These are phyloP conservation scores for Gossypium australe DNA, from an alignment of 345 rosid species.

Conservation along the genomic window DNA sequence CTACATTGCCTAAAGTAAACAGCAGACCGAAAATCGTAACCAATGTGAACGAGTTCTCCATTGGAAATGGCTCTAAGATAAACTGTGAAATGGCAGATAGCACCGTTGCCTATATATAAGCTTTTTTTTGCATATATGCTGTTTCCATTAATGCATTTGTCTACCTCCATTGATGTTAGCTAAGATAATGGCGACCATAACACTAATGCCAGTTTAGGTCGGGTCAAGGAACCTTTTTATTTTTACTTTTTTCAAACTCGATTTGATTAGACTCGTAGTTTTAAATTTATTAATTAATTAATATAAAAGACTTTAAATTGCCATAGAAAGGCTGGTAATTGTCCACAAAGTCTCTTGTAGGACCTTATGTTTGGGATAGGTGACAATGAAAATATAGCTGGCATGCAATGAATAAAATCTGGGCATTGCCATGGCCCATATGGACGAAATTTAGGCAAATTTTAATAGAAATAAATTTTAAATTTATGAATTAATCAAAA, in stretches of 20 bases:
- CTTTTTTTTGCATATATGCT: not conserved
- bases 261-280: not conserved
- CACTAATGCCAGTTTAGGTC: not conserved
- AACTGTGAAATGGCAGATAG: slow-evolving; percentile 1
- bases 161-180: slow-evolving; percentile 17
- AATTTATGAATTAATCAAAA: not conserved
- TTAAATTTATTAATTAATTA: not conserved
- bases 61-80: slow-evolving; percentile 9
- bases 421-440: not conserved
- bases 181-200: slow-evolving; percentile 12
- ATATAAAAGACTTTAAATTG: too few species aligned
- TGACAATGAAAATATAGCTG: not conserved
- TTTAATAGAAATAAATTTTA: too few species aligned
- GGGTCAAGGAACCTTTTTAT: not conserved
- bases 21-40: slow-evolving; percentile 17
- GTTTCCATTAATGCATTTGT: slow-evolving; percentile 26
- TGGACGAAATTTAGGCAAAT: not conserved
- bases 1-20: slow-evolving; percentile 17
- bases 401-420: not conserved
- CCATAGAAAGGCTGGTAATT: too few species aligned
- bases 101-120: slow-evolving; percentile 17
- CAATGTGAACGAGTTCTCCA: slow-evolving; percentile 10
- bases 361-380: not conserved
- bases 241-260: not conserved
- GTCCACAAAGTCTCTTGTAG: not conserved